phyloP scores from a whole-genome alignment of 257 asterid species.

The Penstemon davidsonii region DNA sequence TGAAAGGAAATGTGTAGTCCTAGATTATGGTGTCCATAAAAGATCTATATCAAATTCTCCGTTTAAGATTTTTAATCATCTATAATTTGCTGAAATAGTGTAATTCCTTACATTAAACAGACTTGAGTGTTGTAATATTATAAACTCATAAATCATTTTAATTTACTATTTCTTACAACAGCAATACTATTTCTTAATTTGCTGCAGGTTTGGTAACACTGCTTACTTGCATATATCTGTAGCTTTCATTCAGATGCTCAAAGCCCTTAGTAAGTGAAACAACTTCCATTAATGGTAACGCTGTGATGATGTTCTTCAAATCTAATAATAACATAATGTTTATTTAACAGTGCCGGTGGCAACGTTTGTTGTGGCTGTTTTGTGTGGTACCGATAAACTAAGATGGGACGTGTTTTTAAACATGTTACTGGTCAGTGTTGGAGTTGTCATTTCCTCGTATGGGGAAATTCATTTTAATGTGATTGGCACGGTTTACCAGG shows the following conservation, averaged over 20 bases:
- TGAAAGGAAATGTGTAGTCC: not conserved
- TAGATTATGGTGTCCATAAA: constrained; percentile 13
- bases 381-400: constrained; percentile 76
- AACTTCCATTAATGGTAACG: not conserved
- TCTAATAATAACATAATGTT: constrained; percentile 9
- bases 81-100: not conserved
- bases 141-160: constrained; percentile 2
- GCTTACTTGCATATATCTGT: constrained; percentile 80
- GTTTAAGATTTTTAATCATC: not conserved
- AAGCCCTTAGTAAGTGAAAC: constrained; percentile 67
- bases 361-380: constrained; percentile 69
- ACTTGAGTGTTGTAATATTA: not conserved
- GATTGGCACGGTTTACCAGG: constrained; percentile 80
- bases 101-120: not conserved
- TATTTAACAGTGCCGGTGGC: constrained; percentile 78
- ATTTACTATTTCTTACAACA: not conserved
- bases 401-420: constrained; percentile 70
- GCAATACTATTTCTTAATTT: constrained; percentile 1
- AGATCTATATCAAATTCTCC: constrained; percentile 7
- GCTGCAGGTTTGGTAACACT: constrained; percentile 80
- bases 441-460: constrained; percentile 75
- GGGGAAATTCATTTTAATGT: constrained; percentile 78
- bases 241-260: constrained; percentile 91
- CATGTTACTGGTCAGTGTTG: constrained; percentile 79
- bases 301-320: constrained; percentile 4